Conservation (phyloP, 1,284 basidiomycete genomes). For the Coriolopsis trogii region DNA sequence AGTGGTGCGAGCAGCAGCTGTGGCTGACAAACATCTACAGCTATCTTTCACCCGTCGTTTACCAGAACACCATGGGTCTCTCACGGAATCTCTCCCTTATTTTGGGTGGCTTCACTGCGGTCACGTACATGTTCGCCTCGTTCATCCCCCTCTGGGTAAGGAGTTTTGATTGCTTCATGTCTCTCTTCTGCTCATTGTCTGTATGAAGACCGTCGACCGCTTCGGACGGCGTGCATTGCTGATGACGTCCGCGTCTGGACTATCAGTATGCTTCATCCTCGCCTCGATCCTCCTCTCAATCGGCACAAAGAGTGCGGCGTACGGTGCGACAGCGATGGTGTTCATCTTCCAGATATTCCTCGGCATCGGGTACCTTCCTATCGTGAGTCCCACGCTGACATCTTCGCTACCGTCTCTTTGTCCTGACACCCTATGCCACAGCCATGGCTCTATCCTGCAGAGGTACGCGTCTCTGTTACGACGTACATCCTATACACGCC, state of each 20-base stretch:
- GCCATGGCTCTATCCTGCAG: constrained; percentile 48
- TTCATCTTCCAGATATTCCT: constrained; percentile 44
- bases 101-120: constrained; percentile 43
- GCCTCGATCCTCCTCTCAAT: constrained; percentile 24
- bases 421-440: constrained; percentile 9
- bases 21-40: constrained; percentile 18
- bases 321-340: constrained; percentile 29
- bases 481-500: no score
- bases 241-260: constrained; percentile 43
- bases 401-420: background rate
- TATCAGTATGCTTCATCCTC: constrained; percentile 32
- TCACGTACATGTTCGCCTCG: constrained; percentile 47
- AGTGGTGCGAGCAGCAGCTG: no score
- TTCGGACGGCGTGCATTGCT: constrained; percentile 41
- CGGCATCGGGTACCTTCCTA: constrained; percentile 44
- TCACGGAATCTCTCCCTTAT: constrained; percentile 44
- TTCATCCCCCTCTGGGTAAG: constrained; percentile 46
- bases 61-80: constrained; percentile 48
- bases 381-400: constrained; percentile 30
- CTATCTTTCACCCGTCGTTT: constrained; percentile 45
- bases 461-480: constrained; percentile 29
- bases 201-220: constrained; percentile 42
- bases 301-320: constrained; percentile 17
- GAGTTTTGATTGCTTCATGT: background rate
- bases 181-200: background rate